Base-by-base conservation (phyloP, 768 basidiomycete species). In the Multifurca ochricompacta region DNA sequence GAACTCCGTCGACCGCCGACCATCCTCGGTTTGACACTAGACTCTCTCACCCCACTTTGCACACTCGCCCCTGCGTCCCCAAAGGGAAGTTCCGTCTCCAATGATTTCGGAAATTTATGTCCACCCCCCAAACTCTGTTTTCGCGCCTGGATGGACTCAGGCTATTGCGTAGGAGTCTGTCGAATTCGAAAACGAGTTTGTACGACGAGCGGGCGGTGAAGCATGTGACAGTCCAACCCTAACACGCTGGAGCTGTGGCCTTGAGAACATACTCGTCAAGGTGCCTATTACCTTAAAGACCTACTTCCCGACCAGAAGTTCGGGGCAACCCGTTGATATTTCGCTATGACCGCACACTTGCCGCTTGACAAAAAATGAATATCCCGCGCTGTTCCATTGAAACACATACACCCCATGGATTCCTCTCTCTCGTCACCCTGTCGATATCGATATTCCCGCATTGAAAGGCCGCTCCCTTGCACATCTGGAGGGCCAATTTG, bases 341-440 rank as follows among this genome's bases (percentile, higher is more conserved):
- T 47, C 37, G 25, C 42, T 56, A 56, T 39, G 21, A 51, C 43
- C 54, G 48, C 54, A 45, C 43, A 56, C 25, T 40, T 51, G n/a
- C 54, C 54, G 54, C 54, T 25, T 51, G 19, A 39, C 43, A 44
- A 51, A 37, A 23, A 37, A 37, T 13, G 30, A 32, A 39, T 19
- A 37, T 32, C 23, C 52, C 41, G 53, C 25, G 31, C 27, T 34
- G 41, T 47, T 41, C 32, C 25, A 37, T 47, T 27, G 52, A 36
- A 56, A 16, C 27, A n/a, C 6, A 42, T 23, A 32, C 34, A 13
- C 35, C 32, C 43, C 37, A 35, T 16, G 30, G 27, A 10, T 23
- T 44, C 47, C 51, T 30, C 30, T 48, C 9, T 48, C 9, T 53
- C 21, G 19, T 35, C 48, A 36, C 43, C 37, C 51, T 30, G 34